Percentiles rank a stretch among this genome's conserved stretches.
Evolutionary conservation across 768 basidiomycete genomes (phyloP).

Genomic region (Suillus bovinus): DNA sequence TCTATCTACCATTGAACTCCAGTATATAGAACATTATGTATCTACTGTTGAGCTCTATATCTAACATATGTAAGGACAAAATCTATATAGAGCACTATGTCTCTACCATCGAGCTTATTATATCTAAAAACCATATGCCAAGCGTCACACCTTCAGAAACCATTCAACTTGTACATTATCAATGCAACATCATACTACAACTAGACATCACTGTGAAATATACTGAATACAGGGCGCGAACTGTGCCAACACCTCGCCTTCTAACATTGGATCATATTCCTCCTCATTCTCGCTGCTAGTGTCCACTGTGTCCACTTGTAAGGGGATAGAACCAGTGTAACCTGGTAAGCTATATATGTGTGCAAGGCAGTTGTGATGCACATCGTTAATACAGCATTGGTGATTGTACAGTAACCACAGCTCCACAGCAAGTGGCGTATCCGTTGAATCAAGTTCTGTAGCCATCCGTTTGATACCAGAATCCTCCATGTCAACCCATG

Average conservation of each 20-base stretch:
- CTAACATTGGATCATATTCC: background rate
- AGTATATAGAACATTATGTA: too few species aligned
- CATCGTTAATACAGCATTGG: background rate
- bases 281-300: background rate
- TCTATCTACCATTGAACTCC: too few species aligned
- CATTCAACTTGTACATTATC: background rate
- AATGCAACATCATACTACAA: background rate
- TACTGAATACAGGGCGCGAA: background rate
- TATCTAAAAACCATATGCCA: too few species aligned
- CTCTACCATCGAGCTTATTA: too few species aligned
- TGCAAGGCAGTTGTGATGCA: background rate
- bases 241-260: background rate
- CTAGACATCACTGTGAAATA: background rate
- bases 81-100: too few species aligned
- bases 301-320: background rate
- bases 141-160: too few species aligned
- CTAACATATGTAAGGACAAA: too few species aligned
- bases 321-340: constrained; percentile 1
- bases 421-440: constrained; percentile 6
- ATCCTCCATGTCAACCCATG: constrained; percentile 23
- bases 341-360: background rate
- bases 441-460: background rate
- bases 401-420: background rate
- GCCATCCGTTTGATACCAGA: background rate
- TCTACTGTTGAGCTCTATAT: too few species aligned